Evolutionary conservation across 108 stramenopile species (phyloP), one percentile per base, ranked within the genome.

Genomic region (Craspedostauros australis): DNA sequence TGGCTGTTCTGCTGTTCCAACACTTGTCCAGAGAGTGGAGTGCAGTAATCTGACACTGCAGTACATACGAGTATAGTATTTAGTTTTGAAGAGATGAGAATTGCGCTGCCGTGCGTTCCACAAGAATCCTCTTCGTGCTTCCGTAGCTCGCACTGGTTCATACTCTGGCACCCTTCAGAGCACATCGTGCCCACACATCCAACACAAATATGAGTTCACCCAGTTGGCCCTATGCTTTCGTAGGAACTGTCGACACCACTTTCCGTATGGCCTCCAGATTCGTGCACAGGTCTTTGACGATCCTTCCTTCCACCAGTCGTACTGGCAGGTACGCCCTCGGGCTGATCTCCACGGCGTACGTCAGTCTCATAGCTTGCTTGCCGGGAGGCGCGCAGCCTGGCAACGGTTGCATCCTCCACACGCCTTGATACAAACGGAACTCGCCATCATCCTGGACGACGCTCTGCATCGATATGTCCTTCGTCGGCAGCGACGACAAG

Each of bases 381-480:
- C 84, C 88, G 1, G 70, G 66, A 12, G 81, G 79, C 1, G 83
- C 72, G 54, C 92, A 94, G 8, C 85, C 84, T 4, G 86, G 84
- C 31, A 94, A 50, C 2, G 88, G 84, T 54, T 94, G 93, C 86
- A 90, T 84, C 32, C 88, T 50, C 93, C 93, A 94, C 9, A 94
- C 82, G 24, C 93, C 93, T 68, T 94, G 93, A 57, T 94, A 94
- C 62, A 91, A 55, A 8, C 86, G 72, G 53, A 94, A 94, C 46
- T 94, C 93, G 24, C 91, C 91, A 64, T 88, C 82, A 48, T 94
- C 93, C 38, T 79, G 64, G 25, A 48, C 68, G 25, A 87, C 73
- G 41, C 76, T 82, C 57, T 90, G 88, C 93, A 94, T 94, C 7
- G 88, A 86, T 38, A 94, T 90, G 49, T 94, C 93, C 46, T 66